Evolutionary conservation across 768 basidiomycete genomes (phyloP).

Genomic region (Termitomyces sp.): DNA sequence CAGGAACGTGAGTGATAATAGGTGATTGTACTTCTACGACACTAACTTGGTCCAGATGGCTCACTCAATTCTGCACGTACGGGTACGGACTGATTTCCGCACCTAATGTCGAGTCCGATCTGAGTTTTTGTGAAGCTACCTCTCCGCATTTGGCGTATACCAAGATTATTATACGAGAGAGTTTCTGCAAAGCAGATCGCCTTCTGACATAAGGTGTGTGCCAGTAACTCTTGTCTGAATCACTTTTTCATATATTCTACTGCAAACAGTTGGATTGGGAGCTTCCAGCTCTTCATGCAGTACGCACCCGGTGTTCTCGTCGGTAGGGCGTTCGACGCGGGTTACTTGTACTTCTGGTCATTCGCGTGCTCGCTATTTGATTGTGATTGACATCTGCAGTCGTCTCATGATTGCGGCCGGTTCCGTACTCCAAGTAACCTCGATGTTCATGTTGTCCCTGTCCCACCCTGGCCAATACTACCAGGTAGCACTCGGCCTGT

Average conservation of each 20-base stretch:
- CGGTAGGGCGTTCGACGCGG: slow-evolving; percentile 40
- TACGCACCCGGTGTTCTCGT: slow-evolving; percentile 35
- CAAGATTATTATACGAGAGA: slow-evolving; percentile 42
- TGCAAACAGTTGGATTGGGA: slow-evolving; percentile 41
- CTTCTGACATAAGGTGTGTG: slow-evolving; percentile 41
- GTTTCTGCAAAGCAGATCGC: slow-evolving; percentile 30
- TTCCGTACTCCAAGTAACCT: slow-evolving; percentile 30
- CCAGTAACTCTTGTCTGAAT: not conserved
- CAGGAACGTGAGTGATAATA: slow-evolving; percentile 34
- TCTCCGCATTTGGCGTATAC: slow-evolving; percentile 41
- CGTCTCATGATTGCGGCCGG: slow-evolving; percentile 31
- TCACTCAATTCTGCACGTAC: slow-evolving; percentile 42
- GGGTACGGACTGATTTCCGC: slow-evolving; percentile 23
- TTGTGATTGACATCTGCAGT: slow-evolving; percentile 20
- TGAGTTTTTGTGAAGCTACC: slow-evolving; percentile 31
- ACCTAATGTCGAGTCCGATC: slow-evolving; percentile 2
- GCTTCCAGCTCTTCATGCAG: slow-evolving; percentile 41
- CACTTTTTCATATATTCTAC: not conserved
- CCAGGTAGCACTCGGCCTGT: slow-evolving; percentile 26
- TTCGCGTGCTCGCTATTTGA: slow-evolving; percentile 10
- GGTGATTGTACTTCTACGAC: not conserved
- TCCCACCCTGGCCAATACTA: slow-evolving; percentile 36
- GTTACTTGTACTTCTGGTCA: slow-evolving; percentile 37
- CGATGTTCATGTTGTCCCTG: slow-evolving; percentile 42
- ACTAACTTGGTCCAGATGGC: slow-evolving; percentile 24